phyloP scores from a whole-genome alignment of 176 grass and related monocot genomes.

The Bonia amplexicaulis region DNA sequence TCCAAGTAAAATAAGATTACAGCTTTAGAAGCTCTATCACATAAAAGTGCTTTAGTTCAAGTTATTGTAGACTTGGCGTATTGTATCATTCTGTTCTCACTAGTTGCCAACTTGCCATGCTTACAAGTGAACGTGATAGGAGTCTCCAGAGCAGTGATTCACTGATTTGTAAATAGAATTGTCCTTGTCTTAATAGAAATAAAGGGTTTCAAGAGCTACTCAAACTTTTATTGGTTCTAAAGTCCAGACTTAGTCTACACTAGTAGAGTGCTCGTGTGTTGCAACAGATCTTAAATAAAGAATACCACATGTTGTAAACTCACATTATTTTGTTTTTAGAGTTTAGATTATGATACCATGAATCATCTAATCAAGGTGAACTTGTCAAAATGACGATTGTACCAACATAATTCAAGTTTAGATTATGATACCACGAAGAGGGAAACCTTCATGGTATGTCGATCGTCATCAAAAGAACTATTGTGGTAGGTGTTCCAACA shows the following conservation, averaged over 20 bases:
- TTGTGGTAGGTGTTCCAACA: too few species aligned
- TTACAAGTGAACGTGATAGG: constrained; percentile 16
- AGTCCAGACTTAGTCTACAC: background rate
- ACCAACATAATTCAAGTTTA: too few species aligned
- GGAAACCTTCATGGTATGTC: too few species aligned
- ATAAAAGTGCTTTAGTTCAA: constrained; percentile 30
- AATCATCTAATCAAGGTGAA: too few species aligned
- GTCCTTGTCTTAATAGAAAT: constrained; percentile 27
- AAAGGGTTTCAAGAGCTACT: background rate
- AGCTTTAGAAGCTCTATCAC: constrained; percentile 26
- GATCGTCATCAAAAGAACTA: too few species aligned
- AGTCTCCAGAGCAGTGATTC: constrained; percentile 5
- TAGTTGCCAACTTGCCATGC: constrained; percentile 19
- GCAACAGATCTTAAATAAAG: too few species aligned
- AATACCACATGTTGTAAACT: too few species aligned
- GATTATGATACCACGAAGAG: too few species aligned
- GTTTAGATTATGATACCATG: too few species aligned
- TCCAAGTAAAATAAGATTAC: constrained; percentile 42
- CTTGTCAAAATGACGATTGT: too few species aligned
- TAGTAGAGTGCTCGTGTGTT: too few species aligned
- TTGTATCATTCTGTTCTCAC: constrained; percentile 9
- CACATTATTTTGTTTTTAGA: too few species aligned
- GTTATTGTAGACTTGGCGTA: constrained; percentile 11
- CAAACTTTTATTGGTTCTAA: background rate
- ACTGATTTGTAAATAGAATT: constrained; percentile 37